These are phyloP conservation scores for Puccinia coronata DNA, from an alignment of 1,284 basidiomycete genomes.

Conservation along the genomic window DNA sequence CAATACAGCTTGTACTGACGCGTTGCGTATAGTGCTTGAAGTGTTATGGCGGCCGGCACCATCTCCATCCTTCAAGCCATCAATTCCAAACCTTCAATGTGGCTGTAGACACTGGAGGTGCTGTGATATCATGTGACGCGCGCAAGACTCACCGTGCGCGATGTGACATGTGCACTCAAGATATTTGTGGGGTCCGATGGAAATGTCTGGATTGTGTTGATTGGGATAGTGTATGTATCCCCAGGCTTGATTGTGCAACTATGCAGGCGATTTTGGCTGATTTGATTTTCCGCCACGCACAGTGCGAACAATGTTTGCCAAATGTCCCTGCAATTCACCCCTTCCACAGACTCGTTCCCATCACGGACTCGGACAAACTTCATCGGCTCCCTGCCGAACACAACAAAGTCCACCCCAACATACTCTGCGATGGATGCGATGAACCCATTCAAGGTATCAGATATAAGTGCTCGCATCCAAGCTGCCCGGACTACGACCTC, in stretches of 20 bases:
- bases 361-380: slow-evolving; percentile 42
- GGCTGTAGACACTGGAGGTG: not conserved
- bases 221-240: slow-evolving; percentile 61
- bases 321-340: slow-evolving; percentile 51
- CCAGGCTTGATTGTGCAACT: slow-evolving; percentile 75
- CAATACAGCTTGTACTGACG: not conserved
- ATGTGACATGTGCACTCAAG: slow-evolving; percentile 70
- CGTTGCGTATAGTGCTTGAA: slow-evolving; percentile 13
- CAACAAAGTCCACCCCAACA: slow-evolving; percentile 48
- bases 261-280: slow-evolving; percentile 59
- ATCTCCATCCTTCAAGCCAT: slow-evolving; percentile 33
- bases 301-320: slow-evolving; percentile 50
- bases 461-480: slow-evolving; percentile 75
- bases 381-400: not conserved
- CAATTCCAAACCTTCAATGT: slow-evolving; percentile 4
- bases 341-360: slow-evolving; percentile 51
- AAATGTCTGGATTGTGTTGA: slow-evolving; percentile 63
- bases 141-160: slow-evolving; percentile 64
- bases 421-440: slow-evolving; percentile 53
- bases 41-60: slow-evolving; percentile 12
- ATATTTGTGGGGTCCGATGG: slow-evolving; percentile 69
- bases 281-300: not conserved
- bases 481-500: slow-evolving; percentile 79
- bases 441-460: slow-evolving; percentile 59
- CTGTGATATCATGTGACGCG: not conserved